A percentile compares a stretch with the other conserved stretches of the same genome.
These are phyloP conservation scores for Biscogniauxia marginata DNA, from an alignment of 2,329 filamentous ascomycete genomes.

Conservation along the genomic window DNA sequence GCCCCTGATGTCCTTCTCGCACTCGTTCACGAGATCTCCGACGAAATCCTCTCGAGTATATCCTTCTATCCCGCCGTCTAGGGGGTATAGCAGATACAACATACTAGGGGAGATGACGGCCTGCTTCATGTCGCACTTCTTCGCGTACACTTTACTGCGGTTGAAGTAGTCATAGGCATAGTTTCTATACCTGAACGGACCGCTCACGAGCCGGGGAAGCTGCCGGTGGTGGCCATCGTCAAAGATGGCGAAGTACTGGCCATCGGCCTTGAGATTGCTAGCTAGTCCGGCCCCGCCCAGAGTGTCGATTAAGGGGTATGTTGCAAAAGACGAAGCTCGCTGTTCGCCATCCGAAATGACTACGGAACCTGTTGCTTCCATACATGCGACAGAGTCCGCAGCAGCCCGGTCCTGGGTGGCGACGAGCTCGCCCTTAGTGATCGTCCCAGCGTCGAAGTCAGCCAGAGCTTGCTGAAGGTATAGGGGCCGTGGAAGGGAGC, in stretches of 20 bases:
- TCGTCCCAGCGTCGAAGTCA: background rate
- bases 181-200: background rate
- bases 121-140: background rate
- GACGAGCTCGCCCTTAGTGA: background rate
- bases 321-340: background rate
- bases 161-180: background rate
- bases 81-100: background rate
- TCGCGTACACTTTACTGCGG: background rate
- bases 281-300: background rate
- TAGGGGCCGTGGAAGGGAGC: background rate
- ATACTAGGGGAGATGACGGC: background rate
- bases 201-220: background rate
- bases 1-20: background rate
- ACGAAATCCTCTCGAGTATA: background rate
- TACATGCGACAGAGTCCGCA: background rate
- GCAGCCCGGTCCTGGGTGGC: background rate
- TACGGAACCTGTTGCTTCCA: background rate
- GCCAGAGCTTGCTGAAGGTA: background rate
- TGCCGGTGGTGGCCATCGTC: background rate
- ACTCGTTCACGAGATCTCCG: background rate
- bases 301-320: background rate
- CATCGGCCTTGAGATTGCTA: background rate
- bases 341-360: background rate
- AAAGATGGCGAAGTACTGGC: background rate
- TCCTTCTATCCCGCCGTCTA: background rate